phyloP scores from a whole-genome alignment of 2,329 filamentous ascomycete species.

The Trichoderma gracile region DNA sequence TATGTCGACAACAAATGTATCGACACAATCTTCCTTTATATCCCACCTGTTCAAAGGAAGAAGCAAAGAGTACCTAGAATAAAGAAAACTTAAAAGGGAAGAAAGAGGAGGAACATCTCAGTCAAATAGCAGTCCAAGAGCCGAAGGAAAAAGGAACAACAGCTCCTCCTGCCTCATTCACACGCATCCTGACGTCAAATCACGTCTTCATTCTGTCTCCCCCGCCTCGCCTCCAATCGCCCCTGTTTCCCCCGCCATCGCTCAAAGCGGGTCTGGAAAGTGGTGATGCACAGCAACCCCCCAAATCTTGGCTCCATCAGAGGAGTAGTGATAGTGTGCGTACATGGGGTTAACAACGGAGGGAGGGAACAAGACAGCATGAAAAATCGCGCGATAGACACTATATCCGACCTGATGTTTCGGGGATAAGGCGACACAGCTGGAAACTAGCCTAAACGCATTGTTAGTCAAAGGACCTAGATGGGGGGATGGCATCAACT shows the following conservation, averaged over 20 bases:
- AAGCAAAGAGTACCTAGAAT: too few species aligned
- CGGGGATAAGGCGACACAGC: not conserved
- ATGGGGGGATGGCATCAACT: too few species aligned
- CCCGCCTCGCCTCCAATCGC: not conserved
- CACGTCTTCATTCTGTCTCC: not conserved
- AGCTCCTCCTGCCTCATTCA: not conserved
- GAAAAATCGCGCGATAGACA: not conserved
- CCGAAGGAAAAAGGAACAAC: not conserved
- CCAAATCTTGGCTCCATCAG: not conserved
- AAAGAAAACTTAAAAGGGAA: too few species aligned
- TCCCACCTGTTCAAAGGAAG: not conserved
- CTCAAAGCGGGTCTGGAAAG: not conserved
- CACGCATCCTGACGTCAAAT: slow-evolving; percentile 9
- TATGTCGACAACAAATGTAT: too few species aligned
- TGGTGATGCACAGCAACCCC: not conserved
- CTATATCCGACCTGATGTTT: not conserved
- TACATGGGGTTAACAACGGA: too few species aligned
- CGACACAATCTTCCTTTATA: too few species aligned
- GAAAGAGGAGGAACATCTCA: not conserved
- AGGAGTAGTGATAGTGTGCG: not conserved
- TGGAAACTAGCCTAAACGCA: too few species aligned
- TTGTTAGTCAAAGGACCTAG: too few species aligned
- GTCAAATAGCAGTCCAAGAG: too few species aligned
- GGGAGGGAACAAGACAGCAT: not conserved
- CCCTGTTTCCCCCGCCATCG: not conserved